Base-by-base conservation (phyloP, 1,284 basidiomycete genomes). In the Sporisorium reilianum region DNA sequence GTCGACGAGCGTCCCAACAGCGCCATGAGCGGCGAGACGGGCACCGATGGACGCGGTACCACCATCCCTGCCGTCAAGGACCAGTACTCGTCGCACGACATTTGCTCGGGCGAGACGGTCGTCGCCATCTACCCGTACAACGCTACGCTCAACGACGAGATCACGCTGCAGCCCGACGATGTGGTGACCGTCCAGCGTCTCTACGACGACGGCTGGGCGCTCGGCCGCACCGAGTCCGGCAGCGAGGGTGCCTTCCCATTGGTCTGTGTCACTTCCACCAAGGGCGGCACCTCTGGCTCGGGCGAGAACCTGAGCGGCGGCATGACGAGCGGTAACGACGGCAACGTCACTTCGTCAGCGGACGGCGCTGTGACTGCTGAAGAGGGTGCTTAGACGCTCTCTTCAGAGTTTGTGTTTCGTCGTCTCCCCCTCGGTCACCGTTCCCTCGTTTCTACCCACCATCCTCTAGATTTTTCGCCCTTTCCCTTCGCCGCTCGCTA, bases 71-170 rank as follows among this genome's bases (percentile, higher is more conserved):
- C 69, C 4, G 79, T 80, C 26, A 71, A 75, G 50, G 80, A 80
- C 55, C 79, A 80, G 64, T 80, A 82, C 64, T 80, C 79, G 10
- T 77, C 75, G 55, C 79, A 81, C 42, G 77, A 80, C 53, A 82
- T 82, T 26, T 70, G 66, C 55, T 66, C 77, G 7, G 77, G 78
- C 30, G 79, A 80, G 58, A 76, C 75, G 3, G 79, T 82, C 20
- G 72, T 82, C 26, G 79, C 79, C 54, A 80, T 82, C 62, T 82
- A 82, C 74, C 80, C 79, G 23, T 82, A 82, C 70, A 76, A 79
- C 45, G 80, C 80, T 22, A 69, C 71, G n/a, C 66, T 82, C 30
- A 76, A 75, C 57, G 80, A 82, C 59, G 80, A 82, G 70, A 67
- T 82, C 34, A 80, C 74, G 22, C 63, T 82, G 28, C 70, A 76